Conservation (phyloP, 2,329 filamentous ascomycete genomes). For the Colletotrichum sp. region DNA sequence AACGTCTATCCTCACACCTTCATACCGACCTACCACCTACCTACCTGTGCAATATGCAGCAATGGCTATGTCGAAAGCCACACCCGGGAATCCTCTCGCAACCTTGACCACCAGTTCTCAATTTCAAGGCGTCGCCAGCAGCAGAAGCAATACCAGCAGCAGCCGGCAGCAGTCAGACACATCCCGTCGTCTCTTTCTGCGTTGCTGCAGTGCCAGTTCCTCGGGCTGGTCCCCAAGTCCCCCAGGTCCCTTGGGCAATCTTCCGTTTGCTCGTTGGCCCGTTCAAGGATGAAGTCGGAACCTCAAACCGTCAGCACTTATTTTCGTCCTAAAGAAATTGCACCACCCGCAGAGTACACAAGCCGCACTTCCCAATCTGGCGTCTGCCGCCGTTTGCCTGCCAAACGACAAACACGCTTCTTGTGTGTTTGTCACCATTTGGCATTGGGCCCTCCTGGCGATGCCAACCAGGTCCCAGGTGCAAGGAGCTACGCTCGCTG, state of each 20-base stretch:
- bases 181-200: not conserved
- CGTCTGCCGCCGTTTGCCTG: not conserved
- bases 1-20: not conserved
- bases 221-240: not conserved
- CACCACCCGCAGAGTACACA: not conserved
- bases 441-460: not conserved
- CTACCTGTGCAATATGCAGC: not conserved
- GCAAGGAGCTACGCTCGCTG: not conserved
- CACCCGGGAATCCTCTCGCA: not conserved
- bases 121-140: not conserved
- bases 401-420: not conserved
- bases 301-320: constrained; percentile 7
- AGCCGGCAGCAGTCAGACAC: not conserved
- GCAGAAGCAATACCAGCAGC: not conserved
- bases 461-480: not conserved
- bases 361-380: not conserved
- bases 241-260: not conserved
- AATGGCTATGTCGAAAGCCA: not conserved
- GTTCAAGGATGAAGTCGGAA: not conserved
- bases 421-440: not conserved
- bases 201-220: not conserved
- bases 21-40: not conserved
- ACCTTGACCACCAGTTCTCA: not conserved
- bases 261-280: not conserved
- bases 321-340: not conserved